Evolutionary conservation across 75 land plant species (phyloP).

Genomic region (Selaginella tamariscina): DNA sequence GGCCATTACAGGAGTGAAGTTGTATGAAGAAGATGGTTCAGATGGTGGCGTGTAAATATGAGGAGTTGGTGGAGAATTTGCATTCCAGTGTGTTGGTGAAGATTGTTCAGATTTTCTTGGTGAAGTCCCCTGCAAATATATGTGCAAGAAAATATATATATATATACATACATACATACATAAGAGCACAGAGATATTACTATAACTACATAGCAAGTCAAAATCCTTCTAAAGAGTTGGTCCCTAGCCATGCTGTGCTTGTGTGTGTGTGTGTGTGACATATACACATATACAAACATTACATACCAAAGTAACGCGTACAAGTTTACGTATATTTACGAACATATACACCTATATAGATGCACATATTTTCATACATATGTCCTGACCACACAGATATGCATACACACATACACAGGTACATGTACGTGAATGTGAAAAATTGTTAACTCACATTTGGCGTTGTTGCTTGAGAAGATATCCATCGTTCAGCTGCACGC

Average conservation of each 20-base stretch:
- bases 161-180: no score
- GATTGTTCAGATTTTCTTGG: neutral
- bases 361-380: neutral
- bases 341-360: neutral
- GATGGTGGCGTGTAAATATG: neutral
- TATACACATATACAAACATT: neutral
- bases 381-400: no score
- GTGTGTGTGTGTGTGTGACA: conserved; percentile 7
- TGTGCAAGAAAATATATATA: no score
- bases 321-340: conserved; percentile 13
- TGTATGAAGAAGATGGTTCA: neutral
- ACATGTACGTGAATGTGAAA: no score
- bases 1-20: neutral
- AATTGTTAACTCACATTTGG: conserved; percentile 2
- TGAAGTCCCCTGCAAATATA: neutral
- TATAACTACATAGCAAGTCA: no score
- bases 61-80: neutral
- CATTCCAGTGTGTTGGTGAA: neutral
- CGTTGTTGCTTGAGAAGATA: conserved; percentile 23
- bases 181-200: no score
- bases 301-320: conserved; percentile 9
- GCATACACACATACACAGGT: no score
- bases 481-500: conserved; percentile 38
- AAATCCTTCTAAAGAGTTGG: no score
- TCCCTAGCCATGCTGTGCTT: neutral